Evolutionary conservation across 169 alveolate species (phyloP), one percentile per base, ranked within the genome.

Genomic region (Cryptosporidium ryanae): DNA sequence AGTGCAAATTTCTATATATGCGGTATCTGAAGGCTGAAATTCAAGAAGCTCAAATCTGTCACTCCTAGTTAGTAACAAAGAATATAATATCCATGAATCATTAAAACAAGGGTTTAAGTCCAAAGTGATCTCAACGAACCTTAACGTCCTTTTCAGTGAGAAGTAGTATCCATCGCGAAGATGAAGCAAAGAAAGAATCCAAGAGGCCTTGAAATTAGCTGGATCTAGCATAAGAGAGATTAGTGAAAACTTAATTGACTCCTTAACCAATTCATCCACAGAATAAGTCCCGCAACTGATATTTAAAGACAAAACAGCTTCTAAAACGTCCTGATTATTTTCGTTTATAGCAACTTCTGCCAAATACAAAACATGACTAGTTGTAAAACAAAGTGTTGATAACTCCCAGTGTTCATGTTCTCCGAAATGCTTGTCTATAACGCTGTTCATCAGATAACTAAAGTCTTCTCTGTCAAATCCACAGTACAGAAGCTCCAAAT

Each of bases 41-140:
- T 13, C 6, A 18, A 31, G 25, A 15, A 55, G 55, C 31, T 50
- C 54, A 18, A 23, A 18, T n/a, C 15, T 55, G 15, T 29, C 27
- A 25, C 48, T 23, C 31, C 76, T 21, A 21, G 87, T 76, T 54
- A 54, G 59, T 12, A 76, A 61, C 15, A 76, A 71, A 10, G 87
- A 32, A 43, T 61, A 59, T 17, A 76, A 34, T 2, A 76, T 65
- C 87, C 87, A 76, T 1, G 87, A 55, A 59, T 76, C 87, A 21
- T 44, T 15, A 23, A 55, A 76, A 44, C 71, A 76, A 25, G 71
- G 61, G 32, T 76, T 76, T 27, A 76, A 29, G 5, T 27, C 44
- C n/a, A 76, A 21, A 29, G 87, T 59, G 31, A 38, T 25, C 44
- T n/a, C 31, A 15, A 27, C 27, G 21, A 55, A 76, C 46, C 59